phyloP scores from a whole-genome alignment of 2,329 filamentous ascomycete species.

The Colletotrichum sp. region DNA sequence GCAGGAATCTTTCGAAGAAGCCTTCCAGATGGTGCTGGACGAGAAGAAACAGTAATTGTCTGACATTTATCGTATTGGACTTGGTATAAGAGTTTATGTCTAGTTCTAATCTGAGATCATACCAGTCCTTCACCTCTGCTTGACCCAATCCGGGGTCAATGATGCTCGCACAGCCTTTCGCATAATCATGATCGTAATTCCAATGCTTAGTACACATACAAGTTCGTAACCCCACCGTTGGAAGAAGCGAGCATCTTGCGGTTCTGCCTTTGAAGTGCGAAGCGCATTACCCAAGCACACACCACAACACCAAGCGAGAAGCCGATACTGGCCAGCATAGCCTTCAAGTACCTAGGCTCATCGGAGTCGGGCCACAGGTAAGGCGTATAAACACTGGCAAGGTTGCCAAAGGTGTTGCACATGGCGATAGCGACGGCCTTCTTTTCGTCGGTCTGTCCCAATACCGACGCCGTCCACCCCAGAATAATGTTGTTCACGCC shows the following conservation, averaged over 20 bases:
- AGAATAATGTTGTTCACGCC: conserved; percentile 51
- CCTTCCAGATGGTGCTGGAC: conserved; percentile 1
- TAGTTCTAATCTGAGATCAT: not conserved
- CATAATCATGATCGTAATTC: not conserved
- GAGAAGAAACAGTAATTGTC: not conserved
- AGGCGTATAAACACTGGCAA: conserved; percentile 22
- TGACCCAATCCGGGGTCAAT: not conserved
- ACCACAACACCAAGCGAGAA: conserved; percentile 36
- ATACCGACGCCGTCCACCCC: conserved; percentile 43
- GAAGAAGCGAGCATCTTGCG: conserved; percentile 28
- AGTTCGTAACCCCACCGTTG: conserved; percentile 26
- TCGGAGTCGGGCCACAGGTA: conserved; percentile 22
- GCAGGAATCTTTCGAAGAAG: conserved; percentile 25
- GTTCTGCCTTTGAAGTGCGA: conserved; percentile 39
- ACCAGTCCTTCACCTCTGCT: not conserved
- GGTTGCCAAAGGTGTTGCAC: conserved; percentile 21
- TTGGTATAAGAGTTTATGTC: not conserved
- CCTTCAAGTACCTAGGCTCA: conserved; percentile 19
- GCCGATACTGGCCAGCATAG: conserved; percentile 26
- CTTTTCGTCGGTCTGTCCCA: conserved; percentile 52
- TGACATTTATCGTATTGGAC: not conserved
- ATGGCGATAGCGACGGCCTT: conserved; percentile 46
- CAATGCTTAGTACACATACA: conserved; percentile 31
- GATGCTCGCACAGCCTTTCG: not conserved
- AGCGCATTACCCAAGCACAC: conserved; percentile 39